Conservation (phyloP, 345 rosid species). For the Salix brachista region DNA sequence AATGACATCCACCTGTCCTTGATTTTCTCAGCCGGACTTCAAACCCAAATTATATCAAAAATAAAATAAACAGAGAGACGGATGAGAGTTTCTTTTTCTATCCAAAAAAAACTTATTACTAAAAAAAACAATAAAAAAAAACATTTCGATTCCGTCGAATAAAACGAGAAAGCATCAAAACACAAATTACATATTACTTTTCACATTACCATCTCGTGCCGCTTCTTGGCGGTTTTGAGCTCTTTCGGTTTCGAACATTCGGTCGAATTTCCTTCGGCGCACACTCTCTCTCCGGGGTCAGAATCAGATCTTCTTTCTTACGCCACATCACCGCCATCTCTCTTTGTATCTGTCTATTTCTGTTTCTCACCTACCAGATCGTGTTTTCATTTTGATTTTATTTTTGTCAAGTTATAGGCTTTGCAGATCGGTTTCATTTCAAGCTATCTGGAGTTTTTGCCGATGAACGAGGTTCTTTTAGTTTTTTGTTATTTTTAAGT, state of each 20-base stretch:
- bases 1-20: constrained; percentile 19
- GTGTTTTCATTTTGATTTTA: not conserved
- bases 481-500: not conserved
- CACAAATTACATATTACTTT: not conserved
- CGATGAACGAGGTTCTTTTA: constrained; percentile 34
- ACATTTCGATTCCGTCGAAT: constrained; percentile 34
- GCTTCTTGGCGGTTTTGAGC: constrained; percentile 35
- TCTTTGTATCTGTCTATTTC: not conserved
- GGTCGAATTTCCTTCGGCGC: constrained; percentile 28
- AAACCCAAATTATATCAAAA: constrained; percentile 14
- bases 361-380: not conserved
- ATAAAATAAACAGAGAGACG: too few relatives aligned
- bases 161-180: not conserved
- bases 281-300: constrained; percentile 6
- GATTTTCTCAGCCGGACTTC: constrained; percentile 27
- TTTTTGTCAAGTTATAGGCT: not conserved
- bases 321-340: not conserved
- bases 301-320: constrained; percentile 12
- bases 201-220: constrained; percentile 14
- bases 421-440: constrained; percentile 29
- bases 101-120: not conserved
- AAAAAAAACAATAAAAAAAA: not conserved
- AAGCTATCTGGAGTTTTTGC: constrained; percentile 11
- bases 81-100: not conserved
- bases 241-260: constrained; percentile 34